Conservation (phyloP, 2,329 filamentous ascomycete genomes). For the Chaetothyriales sp. region DNA sequence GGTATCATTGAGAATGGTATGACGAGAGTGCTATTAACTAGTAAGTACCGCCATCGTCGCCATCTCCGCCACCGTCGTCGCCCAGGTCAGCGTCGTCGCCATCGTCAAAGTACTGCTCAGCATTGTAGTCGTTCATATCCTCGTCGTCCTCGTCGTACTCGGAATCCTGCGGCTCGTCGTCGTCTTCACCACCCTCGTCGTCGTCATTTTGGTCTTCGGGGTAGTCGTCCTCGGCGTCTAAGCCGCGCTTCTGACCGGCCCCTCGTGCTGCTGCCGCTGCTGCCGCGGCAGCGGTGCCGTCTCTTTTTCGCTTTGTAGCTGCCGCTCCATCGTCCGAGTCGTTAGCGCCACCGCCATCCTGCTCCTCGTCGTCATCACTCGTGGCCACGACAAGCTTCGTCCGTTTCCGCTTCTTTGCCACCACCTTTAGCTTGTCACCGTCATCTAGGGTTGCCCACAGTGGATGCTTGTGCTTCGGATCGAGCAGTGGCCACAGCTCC, state of each 20-base stretch:
- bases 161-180: constrained; percentile 43
- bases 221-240: constrained; percentile 23
- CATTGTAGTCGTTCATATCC: constrained; percentile 49
- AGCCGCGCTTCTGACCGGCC: constrained; percentile 25
- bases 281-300: constrained; percentile 33
- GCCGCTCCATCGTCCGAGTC: constrained; percentile 24
- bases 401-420: constrained; percentile 20
- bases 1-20: no score
- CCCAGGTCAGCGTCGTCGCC: constrained; percentile 43
- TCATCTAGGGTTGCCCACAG: constrained; percentile 22
- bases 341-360: constrained; percentile 25
- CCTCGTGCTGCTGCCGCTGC: constrained; percentile 26
- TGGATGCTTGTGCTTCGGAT: constrained; percentile 30
- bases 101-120: constrained; percentile 50
- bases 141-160: constrained; percentile 49
- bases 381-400: constrained; percentile 16
- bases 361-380: constrained; percentile 7
- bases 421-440: constrained; percentile 3
- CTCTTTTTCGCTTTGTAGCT: constrained; percentile 8
- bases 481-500: constrained; percentile 43
- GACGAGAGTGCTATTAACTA: neutral
- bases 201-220: constrained; percentile 28
- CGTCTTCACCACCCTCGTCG: constrained; percentile 34
- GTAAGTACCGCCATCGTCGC: constrained; percentile 28
- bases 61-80: constrained; percentile 41